Base-by-base conservation (phyloP, 768 basidiomycete species). In the Lanmaoa pseudosensibilis region DNA sequence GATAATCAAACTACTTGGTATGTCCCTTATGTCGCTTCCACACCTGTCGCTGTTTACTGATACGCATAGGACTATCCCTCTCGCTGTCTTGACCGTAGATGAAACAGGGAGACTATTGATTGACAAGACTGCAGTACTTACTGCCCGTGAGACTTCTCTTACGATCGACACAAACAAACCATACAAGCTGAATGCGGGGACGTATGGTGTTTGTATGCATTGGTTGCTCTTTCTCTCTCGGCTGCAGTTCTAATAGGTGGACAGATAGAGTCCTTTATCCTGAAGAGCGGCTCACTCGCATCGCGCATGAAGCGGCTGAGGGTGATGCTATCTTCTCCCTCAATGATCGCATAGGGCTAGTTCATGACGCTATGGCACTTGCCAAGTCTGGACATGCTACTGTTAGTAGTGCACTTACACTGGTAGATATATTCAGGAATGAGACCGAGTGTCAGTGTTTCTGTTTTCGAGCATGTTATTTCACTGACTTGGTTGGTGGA, bases 131-230 rank as follows among this genome's bases (percentile, higher is more conserved):
- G 77, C 81, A 15, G 69, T 97, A 49, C 79, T 99, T 32, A 74
- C 80, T 57, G 79, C 83, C 45, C 83, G 92, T 37, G 86, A 93
- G 69, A 80, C 78, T 38, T 78, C 76, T 19, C 81, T 94, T 62
- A 70, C 81, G 19, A 63, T 98, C n/a, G 87, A 92, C 69, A 90
- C 85, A 13, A 83, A 73, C 69, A 84, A 81, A 66, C 77, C 84
- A 6, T 98, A 87, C 80, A 98, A 98, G 75, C 75, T 98, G 58
- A 98, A 98, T 68, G 88, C 88, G 3, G 87, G 87, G 40, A 94
- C 93, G 1, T 82, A 83, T 49, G 94, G 95, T 56, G 90, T 96
- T 63, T 98, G 92, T 92, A 62, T 59, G 92, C 1, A 38, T 45
- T 78, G 10, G n/a, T 39, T 36, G 11, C 52, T 58, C 19, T 45